Base-by-base conservation (phyloP, 441 rosid species). In the Breynia disticha region DNA sequence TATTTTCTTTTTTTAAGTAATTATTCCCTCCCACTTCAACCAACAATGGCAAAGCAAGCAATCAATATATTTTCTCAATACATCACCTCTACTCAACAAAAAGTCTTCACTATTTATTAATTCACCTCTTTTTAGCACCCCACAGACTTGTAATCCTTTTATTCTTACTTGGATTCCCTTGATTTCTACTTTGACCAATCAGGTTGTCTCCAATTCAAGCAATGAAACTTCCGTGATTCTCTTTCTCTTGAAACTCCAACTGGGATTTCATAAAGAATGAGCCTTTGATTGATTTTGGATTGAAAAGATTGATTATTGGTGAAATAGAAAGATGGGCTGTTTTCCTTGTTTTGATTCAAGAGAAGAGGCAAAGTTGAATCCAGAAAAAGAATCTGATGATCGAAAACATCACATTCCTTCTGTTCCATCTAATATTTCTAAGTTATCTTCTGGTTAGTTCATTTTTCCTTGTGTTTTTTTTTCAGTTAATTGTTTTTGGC, bases 301-400 rank as follows among this genome's bases (percentile, higher is more conserved):
- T 0, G 1, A 9, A 18, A 56, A 11, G 42, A 44, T 21, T 28
- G 10, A 60, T 15, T 47, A 56, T 66, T 60, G 42, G 44, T 16
- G n/a, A 19, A 13, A 11, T 7, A 13, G 1, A 17, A 56, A 63
- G 73, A 90, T 90, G 96, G 95, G 96, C 60, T 90, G 96, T 73
- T 87, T 90, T 79, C 60, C 95, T 55, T 90, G 97, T 76, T 87
- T 84, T 46, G 91, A 78, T 77, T 81, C 95, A 19, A 81, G 66
- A 76, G 87, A 86, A 57, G 97, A 81, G 35, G 87, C 79, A 78
- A 76, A 64, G 75, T 62, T 84, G 65, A 84, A 82, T 76, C 78
- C 78, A n/a, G 76, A 60, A 15, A 79, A 72, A 16, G 78, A 72
- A 62, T 68, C 78, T 43, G 75, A 69, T 67, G 79, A 53, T 76